Evolutionary conservation across 108 stramenopile genomes (phyloP).

Genomic region (Nitzschia sp.): DNA sequence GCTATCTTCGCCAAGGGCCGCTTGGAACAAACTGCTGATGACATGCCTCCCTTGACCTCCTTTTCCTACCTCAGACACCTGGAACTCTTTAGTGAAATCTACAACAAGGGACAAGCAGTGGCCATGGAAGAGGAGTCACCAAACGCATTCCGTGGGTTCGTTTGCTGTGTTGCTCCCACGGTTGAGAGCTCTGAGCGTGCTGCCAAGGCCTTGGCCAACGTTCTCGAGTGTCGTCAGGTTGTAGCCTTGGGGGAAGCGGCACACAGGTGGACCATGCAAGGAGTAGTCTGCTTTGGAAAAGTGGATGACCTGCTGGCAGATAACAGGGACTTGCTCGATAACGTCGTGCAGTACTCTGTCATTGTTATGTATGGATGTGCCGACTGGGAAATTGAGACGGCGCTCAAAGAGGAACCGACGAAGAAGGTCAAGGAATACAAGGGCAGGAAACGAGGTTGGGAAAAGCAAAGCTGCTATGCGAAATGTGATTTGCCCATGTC

Average conservation of each 20-base stretch:
- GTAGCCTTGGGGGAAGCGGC: background rate
- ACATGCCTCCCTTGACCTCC: constrained; percentile 40
- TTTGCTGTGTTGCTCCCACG: constrained; percentile 47
- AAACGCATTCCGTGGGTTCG: constrained; percentile 37
- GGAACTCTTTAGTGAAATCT: constrained; percentile 50
- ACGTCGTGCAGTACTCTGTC: background rate
- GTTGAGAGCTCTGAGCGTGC: constrained; percentile 27
- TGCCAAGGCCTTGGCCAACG: constrained; percentile 42
- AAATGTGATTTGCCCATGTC: background rate
- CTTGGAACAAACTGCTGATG: constrained; percentile 3
- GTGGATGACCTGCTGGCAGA: constrained; percentile 1
- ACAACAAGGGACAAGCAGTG: constrained; percentile 38
- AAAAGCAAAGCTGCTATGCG: background rate
- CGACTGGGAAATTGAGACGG: background rate
- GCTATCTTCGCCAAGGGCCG: constrained; percentile 49
- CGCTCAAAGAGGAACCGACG: background rate
- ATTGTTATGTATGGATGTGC: constrained; percentile 6
- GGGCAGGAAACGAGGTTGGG: background rate
- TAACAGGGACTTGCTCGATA: constrained; percentile 7
- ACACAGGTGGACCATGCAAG: background rate
- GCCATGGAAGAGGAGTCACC: background rate
- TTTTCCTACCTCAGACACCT: constrained; percentile 57
- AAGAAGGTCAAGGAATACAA: background rate
- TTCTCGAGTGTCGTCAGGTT: constrained; percentile 24
- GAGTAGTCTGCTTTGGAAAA: constrained; percentile 9